Base-by-base conservation (phyloP, 805 yeast species). In the Cyberlindnera meyerae region DNA sequence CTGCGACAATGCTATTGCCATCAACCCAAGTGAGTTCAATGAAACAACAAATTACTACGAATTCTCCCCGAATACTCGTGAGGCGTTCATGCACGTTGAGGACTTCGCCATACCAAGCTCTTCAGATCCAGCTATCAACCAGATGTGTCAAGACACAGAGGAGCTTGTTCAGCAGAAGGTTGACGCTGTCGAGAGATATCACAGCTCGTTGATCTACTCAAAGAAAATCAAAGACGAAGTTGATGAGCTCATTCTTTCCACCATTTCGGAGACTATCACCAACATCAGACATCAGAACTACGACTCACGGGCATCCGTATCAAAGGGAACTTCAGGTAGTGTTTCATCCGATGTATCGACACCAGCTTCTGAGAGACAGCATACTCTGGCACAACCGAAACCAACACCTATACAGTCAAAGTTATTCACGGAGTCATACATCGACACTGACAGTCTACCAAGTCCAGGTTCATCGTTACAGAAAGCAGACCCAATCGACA, bases 211-310 rank as follows among this genome's bases (percentile, higher is more conserved):
- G 42, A 76, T 81, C 37, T 87, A 82, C 55, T 78, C 84, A 15
- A 82, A 82, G 45, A 80, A 77, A 49, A 77, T 88, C 33, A 82
- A 85, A 36, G 74, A 71, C 35, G 96, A 89, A 57, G 83, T 87
- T 4, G 93, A 87, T 52, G 69, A 61, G 15, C 62, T 78, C 51
- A 88, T 88, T 3, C 59, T 83, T 18, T 60, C 65, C 25, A 66
- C 81, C 2, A 84, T 89, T 4, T 63, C 70, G 17, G 77, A 77
- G 24, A 81, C 93, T 0, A 70, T 87, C 3, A 58, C 62, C 25
- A 74, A 70, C 47, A 79, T 62, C 25, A 52, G 58, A 37, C 52
- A 53, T 30, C 59, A 54, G 34, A 51, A 45, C 4, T 43, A 42
- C 15, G 53, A 50, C 11, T 35, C 42, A 11, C 27, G 35, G 20